These are phyloP conservation scores for Pyricularia pennisetigena DNA, from an alignment of 2,329 filamentous ascomycete species.

Conservation along the genomic window DNA sequence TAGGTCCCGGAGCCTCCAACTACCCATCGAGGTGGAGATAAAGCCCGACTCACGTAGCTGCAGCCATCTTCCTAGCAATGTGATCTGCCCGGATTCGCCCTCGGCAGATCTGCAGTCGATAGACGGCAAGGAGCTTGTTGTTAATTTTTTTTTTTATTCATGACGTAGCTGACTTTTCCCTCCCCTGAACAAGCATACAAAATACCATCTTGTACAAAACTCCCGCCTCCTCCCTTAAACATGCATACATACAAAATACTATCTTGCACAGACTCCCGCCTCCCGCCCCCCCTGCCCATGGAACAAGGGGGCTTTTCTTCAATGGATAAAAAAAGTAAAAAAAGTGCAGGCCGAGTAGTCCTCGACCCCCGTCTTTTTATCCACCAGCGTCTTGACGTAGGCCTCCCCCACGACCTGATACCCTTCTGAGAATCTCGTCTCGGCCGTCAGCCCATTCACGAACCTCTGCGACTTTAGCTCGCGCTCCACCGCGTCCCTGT, in stretches of 20 bases:
- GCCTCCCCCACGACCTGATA: conserved; percentile 2
- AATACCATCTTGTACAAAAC: too few species aligned
- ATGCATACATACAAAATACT: too few species aligned
- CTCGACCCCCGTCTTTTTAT: neutral
- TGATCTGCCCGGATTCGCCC: too few species aligned
- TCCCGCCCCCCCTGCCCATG: neutral
- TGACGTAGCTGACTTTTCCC: too few species aligned
- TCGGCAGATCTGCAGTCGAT: too few species aligned
- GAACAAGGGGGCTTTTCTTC: neutral
- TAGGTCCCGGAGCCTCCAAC: neutral
- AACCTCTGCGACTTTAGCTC: neutral
- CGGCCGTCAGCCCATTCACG: neutral
- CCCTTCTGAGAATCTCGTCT: neutral
- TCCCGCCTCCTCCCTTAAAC: too few species aligned
- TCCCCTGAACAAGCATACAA: too few species aligned
- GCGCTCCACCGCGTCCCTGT: neutral
- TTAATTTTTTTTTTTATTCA: too few species aligned
- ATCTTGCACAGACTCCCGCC: too few species aligned
- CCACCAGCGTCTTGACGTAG: neutral
- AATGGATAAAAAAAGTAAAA: conserved; percentile 14
- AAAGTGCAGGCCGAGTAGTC: conserved; percentile 12
- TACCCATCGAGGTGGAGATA: neutral
- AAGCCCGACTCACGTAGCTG: too few species aligned
- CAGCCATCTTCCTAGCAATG: too few species aligned
- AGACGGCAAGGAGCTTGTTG: too few species aligned